A percentile compares a stretch with the other conserved stretches of the same genome.
Conservation (phyloP, 2,329 filamentous ascomycete genomes). For the Huntiella moniliformis region DNA sequence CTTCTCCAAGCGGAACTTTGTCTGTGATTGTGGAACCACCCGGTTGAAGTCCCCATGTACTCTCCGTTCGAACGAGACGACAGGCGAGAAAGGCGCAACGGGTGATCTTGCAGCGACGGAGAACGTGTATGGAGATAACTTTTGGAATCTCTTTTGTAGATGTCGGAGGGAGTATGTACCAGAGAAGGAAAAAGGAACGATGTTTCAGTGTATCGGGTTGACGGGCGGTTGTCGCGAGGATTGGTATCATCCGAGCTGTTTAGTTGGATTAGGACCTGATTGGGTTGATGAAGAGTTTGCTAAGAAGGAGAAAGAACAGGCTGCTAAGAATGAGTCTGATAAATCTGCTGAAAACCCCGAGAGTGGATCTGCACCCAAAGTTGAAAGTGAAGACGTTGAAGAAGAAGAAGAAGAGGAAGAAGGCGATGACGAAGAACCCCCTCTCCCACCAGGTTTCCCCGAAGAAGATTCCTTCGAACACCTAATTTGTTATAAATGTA, state of each 20-base stretch:
- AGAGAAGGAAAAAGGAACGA: constrained; percentile 78
- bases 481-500: constrained; percentile 86
- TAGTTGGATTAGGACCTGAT: constrained; percentile 59
- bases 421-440: constrained; percentile 37
- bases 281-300: constrained; percentile 41
- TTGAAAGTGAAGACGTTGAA: neutral
- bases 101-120: constrained; percentile 51
- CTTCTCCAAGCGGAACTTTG: constrained; percentile 87
- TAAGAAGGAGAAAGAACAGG: constrained; percentile 17
- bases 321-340: constrained; percentile 1
- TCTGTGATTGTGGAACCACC: constrained; percentile 87
- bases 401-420: constrained; percentile 13
- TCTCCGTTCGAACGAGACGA: constrained; percentile 52
- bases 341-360: constrained; percentile 10
- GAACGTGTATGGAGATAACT: constrained; percentile 95
- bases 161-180: constrained; percentile 80
- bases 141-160: constrained; percentile 77
- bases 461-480: constrained; percentile 75
- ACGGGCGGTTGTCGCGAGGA: constrained; percentile 88
- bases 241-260: constrained; percentile 91
- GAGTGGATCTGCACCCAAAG: no score
- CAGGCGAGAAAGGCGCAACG: constrained; percentile 55
- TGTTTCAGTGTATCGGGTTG: constrained; percentile 92
- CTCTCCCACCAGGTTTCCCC: constrained; percentile 71
- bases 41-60: constrained; percentile 59